phyloP scores from a whole-genome alignment of 352 stramenopile species.

The Globisporangium alternatum region DNA sequence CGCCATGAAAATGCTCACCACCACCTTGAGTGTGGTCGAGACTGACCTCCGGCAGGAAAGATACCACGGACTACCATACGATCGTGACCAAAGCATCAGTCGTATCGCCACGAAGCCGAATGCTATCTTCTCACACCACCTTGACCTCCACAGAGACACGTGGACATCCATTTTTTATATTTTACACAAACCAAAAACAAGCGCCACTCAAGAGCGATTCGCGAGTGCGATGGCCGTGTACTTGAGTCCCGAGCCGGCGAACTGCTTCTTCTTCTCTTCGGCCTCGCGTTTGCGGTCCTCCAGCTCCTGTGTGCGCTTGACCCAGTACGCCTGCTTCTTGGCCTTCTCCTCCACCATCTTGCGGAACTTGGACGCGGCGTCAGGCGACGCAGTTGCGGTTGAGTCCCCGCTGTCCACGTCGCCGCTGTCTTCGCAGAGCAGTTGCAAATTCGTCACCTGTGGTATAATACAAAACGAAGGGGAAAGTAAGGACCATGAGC shows the following conservation, averaged over 20 bases:
- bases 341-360: constrained; percentile 73
- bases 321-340: constrained; percentile 80
- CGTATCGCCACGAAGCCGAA: too few relatives aligned
- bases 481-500: not conserved
- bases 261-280: constrained; percentile 79
- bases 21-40: too few relatives aligned
- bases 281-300: constrained; percentile 71
- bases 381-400: not conserved
- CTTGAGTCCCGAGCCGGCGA: constrained; percentile 68
- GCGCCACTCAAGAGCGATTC: constrained; percentile 35
- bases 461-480: not conserved
- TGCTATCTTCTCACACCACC: too few relatives aligned
- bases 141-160: not conserved
- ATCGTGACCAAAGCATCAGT: too few relatives aligned
- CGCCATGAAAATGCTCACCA: too few relatives aligned
- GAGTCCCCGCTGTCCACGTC: constrained; percentile 25
- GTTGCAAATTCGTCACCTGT: constrained; percentile 65
- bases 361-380: constrained; percentile 42
- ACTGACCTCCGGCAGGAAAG: too few relatives aligned
- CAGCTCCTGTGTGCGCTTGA: constrained; percentile 70
- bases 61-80: too few relatives aligned
- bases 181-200: not conserved
- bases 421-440: constrained; percentile 64
- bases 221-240: constrained; percentile 80
- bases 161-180: not conserved